Conservation (phyloP, 805 yeast genomes). For the Candida insectorum region DNA sequence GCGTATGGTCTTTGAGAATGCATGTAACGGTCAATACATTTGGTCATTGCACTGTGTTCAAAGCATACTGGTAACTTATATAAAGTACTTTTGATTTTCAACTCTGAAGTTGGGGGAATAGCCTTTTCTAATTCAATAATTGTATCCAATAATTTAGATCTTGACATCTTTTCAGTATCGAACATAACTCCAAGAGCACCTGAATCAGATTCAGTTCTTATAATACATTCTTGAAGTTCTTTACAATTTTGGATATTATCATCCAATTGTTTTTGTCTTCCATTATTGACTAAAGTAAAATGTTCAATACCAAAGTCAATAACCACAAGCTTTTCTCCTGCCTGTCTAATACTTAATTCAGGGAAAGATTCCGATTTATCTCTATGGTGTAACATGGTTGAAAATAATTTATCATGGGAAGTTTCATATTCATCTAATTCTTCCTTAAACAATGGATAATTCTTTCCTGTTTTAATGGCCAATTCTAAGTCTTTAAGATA, state of each 20-base stretch:
- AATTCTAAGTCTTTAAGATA: conserved; percentile 5
- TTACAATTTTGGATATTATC: conserved; percentile 3
- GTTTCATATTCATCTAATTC: conserved; percentile 10
- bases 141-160: conserved; percentile 55
- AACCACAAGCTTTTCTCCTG: conserved; percentile 28
- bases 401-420: conserved; percentile 2
- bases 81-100: conserved; percentile 81
- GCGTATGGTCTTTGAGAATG: conserved; percentile 94
- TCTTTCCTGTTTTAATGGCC: conserved; percentile 59
- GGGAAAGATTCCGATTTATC: conserved; percentile 8
- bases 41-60: conserved; percentile 84
- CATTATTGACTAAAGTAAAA: conserved; percentile 26
- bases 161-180: conserved; percentile 37
- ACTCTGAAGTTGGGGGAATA: conserved; percentile 66
- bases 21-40: conserved; percentile 83
- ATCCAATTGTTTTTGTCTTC: conserved; percentile 26
- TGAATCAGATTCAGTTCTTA: conserved; percentile 15
- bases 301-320: conserved; percentile 26
- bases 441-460: conserved; percentile 7
- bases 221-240: conserved; percentile 6
- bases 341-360: conserved; percentile 19
- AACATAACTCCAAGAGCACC: conserved; percentile 17
- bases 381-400: conserved; percentile 8
- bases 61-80: conserved; percentile 92
- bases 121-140: conserved; percentile 72